These are phyloP conservation scores for Lobosporangium transversale DNA, from an alignment of 192 early-diverging fungal species.

Conservation along the genomic window DNA sequence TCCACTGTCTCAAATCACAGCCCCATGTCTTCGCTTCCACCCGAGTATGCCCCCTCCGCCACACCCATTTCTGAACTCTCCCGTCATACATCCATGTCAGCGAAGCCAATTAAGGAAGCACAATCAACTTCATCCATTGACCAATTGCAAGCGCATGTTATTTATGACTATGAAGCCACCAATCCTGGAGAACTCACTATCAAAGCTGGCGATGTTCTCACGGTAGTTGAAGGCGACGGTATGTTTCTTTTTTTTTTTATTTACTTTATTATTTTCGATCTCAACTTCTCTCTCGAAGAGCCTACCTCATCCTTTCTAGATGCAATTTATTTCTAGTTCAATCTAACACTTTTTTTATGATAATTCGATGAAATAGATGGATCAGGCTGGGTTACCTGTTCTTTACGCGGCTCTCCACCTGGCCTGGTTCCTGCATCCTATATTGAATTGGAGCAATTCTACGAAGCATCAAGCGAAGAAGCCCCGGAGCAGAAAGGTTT, in stretches of 20 bases:
- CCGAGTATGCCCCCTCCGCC: constrained; percentile 26
- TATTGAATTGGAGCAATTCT: constrained; percentile 49
- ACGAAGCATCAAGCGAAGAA: constrained; percentile 30
- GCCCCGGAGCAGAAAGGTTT: constrained; percentile 29
- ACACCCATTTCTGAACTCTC: constrained; percentile 43
- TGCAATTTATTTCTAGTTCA: too few relatives aligned
- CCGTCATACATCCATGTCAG: constrained; percentile 4
- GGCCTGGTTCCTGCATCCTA: constrained; percentile 66
- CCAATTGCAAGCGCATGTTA: constrained; percentile 52
- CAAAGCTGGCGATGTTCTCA: constrained; percentile 62
- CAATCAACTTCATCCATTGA: constrained; percentile 14
- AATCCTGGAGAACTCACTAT: constrained; percentile 66
- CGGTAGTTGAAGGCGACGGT: constrained; percentile 66
- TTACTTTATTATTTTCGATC: too few relatives aligned
- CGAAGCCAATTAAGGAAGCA: not conserved
- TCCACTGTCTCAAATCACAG: too few relatives aligned
- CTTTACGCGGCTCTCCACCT: constrained; percentile 12
- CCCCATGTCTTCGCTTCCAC: constrained; percentile 35
- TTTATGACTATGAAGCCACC: constrained; percentile 71
- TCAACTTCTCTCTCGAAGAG: too few relatives aligned
- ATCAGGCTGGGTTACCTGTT: constrained; percentile 43
- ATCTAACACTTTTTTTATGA: not conserved
- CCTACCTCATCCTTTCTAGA: too few relatives aligned
- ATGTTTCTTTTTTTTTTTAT: constrained; percentile 17
- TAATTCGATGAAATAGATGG: constrained; percentile 25